phyloP scores from a whole-genome alignment of 2,329 filamentous ascomycete genomes.

The Neofusicoccum parvum region DNA sequence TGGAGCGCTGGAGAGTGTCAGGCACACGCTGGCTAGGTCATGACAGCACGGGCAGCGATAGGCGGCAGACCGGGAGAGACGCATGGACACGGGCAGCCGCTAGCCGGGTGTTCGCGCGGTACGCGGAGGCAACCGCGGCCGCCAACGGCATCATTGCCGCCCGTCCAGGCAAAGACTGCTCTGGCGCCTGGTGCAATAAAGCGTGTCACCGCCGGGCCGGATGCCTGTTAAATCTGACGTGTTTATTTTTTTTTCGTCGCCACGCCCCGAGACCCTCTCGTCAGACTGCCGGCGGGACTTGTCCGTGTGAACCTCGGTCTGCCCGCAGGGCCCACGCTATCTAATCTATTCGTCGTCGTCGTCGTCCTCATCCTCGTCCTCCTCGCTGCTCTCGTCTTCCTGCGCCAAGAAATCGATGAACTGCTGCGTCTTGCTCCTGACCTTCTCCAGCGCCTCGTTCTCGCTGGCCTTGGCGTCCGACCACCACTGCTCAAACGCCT shows the following conservation, averaged over 20 bases:
- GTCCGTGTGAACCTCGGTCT: not conserved
- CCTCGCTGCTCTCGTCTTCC: constrained; percentile 65
- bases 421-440: constrained; percentile 73
- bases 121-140: constrained; percentile 13
- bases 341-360: constrained; percentile 23
- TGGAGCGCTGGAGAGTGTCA: constrained; percentile 15
- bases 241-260: not conserved
- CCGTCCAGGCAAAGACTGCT: not conserved
- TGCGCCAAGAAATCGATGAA: constrained; percentile 78
- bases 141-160: not conserved
- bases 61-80: constrained; percentile 2
- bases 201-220: not conserved
- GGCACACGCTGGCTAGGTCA: constrained; percentile 19
- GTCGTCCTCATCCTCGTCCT: constrained; percentile 50
- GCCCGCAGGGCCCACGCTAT: not conserved
- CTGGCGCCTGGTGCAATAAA: not conserved
- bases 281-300: not conserved
- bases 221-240: not conserved
- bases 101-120: constrained; percentile 9
- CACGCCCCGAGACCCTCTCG: not conserved
- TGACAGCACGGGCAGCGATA: constrained; percentile 6
- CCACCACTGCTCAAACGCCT: constrained; percentile 90
- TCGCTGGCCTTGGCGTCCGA: constrained; percentile 68
- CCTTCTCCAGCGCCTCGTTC: constrained; percentile 67
- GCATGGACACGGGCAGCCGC: constrained; percentile 9